These are phyloP conservation scores for Climacium dendroides DNA, from an alignment of 225 moss, liverwort and hornwort genomes.

Conservation along the genomic window DNA sequence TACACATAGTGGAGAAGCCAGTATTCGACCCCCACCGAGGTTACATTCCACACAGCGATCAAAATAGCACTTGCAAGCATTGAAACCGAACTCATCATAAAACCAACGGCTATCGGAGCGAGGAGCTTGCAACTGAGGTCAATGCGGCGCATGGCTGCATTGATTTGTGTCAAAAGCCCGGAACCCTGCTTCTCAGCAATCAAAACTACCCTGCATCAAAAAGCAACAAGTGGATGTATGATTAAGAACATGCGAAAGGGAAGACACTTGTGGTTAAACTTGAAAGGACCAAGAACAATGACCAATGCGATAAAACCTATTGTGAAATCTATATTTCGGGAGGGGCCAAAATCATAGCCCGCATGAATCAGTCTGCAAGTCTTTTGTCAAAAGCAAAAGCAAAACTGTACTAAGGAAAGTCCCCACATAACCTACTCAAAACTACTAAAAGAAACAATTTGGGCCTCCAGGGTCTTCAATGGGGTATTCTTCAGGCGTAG, in stretches of 20 bases:
- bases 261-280: neutral
- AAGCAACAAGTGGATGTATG: neutral
- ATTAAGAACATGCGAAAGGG: neutral
- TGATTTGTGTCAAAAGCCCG: slow-evolving; percentile 44
- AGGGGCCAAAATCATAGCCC: neutral
- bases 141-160: slow-evolving; percentile 86
- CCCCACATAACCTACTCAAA: neutral
- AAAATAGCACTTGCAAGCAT: slow-evolving; percentile 50
- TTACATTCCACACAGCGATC: slow-evolving; percentile 66
- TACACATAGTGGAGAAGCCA: slow-evolving; percentile 67
- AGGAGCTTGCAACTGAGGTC: slow-evolving; percentile 87
- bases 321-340: neutral
- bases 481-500: neutral
- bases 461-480: neutral
- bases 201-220: slow-evolving; percentile 64
- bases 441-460: neutral
- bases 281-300: neutral
- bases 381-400: neutral
- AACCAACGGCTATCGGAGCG: slow-evolving; percentile 74
- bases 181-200: slow-evolving; percentile 58
- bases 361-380: neutral
- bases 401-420: neutral
- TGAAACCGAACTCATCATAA: slow-evolving; percentile 72
- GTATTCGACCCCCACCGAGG: slow-evolving; percentile 71
- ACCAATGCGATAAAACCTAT: neutral